A percentile compares a stretch with the other conserved stretches of the same genome.
These are phyloP conservation scores for Xylaria sp. DNA, from an alignment of 2,329 filamentous ascomycete species.

Conservation along the genomic window DNA sequence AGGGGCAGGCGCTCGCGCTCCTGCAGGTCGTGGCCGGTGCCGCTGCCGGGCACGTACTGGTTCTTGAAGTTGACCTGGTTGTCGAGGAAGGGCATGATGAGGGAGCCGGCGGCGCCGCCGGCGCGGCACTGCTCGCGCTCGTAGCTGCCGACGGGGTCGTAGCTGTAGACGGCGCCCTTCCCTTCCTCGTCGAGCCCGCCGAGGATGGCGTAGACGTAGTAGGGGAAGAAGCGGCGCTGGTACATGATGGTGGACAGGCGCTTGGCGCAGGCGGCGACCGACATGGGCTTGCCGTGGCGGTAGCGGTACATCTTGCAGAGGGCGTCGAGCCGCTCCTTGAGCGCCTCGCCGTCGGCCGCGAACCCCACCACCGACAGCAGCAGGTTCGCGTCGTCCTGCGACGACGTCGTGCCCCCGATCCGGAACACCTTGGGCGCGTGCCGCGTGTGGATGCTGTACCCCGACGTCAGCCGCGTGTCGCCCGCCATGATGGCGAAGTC, in stretches of 20 bases:
- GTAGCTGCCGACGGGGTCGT: conserved; percentile 97
- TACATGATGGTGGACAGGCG: conserved; percentile 94
- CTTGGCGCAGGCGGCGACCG: conserved; percentile 91
- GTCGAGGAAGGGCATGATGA: conserved; percentile 99
- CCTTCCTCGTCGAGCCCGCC: conserved; percentile 94
- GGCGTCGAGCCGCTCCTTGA: conserved; percentile 91
- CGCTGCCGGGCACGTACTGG: conserved; percentile 88
- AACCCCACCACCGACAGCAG: conserved; percentile 95
- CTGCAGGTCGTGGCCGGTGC: conserved; percentile 78
- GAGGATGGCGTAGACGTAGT: conserved; percentile 94
- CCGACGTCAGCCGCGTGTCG: conserved; percentile 92
- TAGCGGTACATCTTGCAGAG: conserved; percentile 99
- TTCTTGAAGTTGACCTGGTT: conserved; percentile 99
- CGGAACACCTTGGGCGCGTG: conserved; percentile 96
- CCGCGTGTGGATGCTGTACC: conserved; percentile 99
- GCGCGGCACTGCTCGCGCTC: conserved; percentile 96
- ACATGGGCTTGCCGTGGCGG: conserved; percentile 96
- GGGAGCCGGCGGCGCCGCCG: conserved; percentile 84
- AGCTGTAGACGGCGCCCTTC: conserved; percentile 91
- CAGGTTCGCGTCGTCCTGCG: conserved; percentile 82
- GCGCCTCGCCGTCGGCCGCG: conserved; percentile 88
- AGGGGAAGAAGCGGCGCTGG: conserved; percentile 97
- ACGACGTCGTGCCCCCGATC: conserved; percentile 87
- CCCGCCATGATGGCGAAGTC: conserved; percentile 97
- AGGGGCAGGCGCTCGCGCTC: conserved; percentile 72